phyloP scores from a whole-genome alignment of 2,329 filamentous ascomycete genomes.

The Xylariales sp. region DNA sequence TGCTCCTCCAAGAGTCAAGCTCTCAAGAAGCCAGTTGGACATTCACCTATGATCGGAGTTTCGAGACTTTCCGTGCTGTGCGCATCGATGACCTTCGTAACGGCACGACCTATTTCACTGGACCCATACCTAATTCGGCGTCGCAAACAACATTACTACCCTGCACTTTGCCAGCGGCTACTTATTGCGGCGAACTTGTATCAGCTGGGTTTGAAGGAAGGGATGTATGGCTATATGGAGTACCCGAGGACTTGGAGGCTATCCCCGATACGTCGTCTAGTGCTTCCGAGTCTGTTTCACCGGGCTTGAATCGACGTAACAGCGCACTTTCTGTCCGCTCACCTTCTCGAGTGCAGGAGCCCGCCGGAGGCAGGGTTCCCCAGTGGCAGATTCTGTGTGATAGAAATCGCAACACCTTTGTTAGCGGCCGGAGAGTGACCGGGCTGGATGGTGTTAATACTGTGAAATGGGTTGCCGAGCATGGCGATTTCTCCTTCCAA shows the following conservation, averaged over 20 bases:
- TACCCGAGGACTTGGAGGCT: slow-evolving; percentile 68
- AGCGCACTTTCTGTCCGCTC: slow-evolving; percentile 38
- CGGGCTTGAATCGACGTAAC: slow-evolving; percentile 31
- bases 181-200: slow-evolving; percentile 65
- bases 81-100: slow-evolving; percentile 70
- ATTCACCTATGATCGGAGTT: slow-evolving; percentile 71
- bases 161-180: slow-evolving; percentile 64
- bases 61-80: slow-evolving; percentile 74
- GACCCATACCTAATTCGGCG: slow-evolving; percentile 51
- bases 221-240: slow-evolving; percentile 74
- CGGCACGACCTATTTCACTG: slow-evolving; percentile 75
- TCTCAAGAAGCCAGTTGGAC: slow-evolving; percentile 68
- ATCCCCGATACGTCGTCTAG: slow-evolving; percentile 38
- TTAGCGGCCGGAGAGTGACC: slow-evolving; percentile 61
- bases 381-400: slow-evolving; percentile 68
- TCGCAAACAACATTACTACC: slow-evolving; percentile 59
- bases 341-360: slow-evolving; percentile 32
- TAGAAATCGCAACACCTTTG: slow-evolving; percentile 64
- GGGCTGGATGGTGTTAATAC: slow-evolving; percentile 62
- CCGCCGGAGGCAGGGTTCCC: slow-evolving; percentile 39
- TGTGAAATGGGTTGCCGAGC: slow-evolving; percentile 66
- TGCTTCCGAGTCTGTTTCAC: slow-evolving; percentile 22
- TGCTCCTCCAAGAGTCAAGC: slow-evolving; percentile 58
- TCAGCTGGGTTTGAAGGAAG: slow-evolving; percentile 68
- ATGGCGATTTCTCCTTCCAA: slow-evolving; percentile 40